These are phyloP conservation scores for Tricholomella constricta DNA, from an alignment of 768 basidiomycete genomes.

Conservation along the genomic window DNA sequence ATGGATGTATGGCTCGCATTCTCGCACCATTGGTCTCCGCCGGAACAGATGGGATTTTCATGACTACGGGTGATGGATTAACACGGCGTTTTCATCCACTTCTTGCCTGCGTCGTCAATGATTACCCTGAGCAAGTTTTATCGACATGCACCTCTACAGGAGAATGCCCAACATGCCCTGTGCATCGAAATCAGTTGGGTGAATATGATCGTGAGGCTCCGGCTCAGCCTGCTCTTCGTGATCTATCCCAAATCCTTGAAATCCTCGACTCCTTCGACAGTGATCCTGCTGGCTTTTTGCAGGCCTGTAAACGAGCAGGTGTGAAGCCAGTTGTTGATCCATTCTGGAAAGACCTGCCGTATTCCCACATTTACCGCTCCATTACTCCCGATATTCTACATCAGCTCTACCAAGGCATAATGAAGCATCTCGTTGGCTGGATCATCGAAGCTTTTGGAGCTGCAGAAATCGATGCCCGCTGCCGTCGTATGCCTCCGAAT, in stretches of 20 bases:
- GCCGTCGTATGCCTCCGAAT: constrained; percentile 33
- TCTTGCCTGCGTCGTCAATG: constrained; percentile 37
- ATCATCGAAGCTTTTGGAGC: constrained; percentile 21
- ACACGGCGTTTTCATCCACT: constrained; percentile 31
- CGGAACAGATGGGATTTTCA: constrained; percentile 23
- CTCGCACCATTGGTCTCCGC: constrained; percentile 27
- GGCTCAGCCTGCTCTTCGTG: constrained; percentile 25
- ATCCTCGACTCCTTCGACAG: neutral
- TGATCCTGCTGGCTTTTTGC: neutral
- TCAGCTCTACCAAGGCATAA: constrained; percentile 8
- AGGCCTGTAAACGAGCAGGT: constrained; percentile 5
- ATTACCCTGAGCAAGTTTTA: constrained; percentile 48
- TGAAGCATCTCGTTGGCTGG: constrained; percentile 7
- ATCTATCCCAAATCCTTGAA: constrained; percentile 5
- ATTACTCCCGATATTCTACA: constrained; percentile 8
- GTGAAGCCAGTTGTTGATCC: constrained; percentile 26
- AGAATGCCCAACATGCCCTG: constrained; percentile 17
- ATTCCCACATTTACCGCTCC: neutral
- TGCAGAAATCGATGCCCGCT: constrained; percentile 38
- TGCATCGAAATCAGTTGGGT: constrained; percentile 17
- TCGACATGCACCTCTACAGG: constrained; percentile 25
- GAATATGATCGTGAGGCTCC: constrained; percentile 3
- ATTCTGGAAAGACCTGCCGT: constrained; percentile 3
- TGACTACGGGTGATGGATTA: constrained; percentile 36
- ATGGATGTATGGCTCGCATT: constrained; percentile 32